These are phyloP conservation scores for Botrytis hyacinthi DNA, from an alignment of 2,329 filamentous ascomycete species.

Conservation along the genomic window DNA sequence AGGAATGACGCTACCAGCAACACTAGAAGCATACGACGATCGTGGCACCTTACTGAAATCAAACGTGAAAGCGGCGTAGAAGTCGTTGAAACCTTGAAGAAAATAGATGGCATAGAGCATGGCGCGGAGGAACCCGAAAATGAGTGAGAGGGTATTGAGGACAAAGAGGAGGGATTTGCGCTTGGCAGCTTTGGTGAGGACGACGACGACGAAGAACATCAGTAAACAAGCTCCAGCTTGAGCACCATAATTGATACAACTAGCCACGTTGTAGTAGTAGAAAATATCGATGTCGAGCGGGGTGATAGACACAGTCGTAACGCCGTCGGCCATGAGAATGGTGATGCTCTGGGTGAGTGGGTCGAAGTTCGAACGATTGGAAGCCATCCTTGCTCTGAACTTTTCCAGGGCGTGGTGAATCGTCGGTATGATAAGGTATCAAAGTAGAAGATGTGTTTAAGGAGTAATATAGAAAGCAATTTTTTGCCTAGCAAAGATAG, in stretches of 20 bases:
- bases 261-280: slow-evolving; percentile 47
- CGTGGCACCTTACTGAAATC: slow-evolving; percentile 47
- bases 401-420: not conserved
- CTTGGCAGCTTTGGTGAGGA: slow-evolving; percentile 59
- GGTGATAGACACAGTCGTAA: slow-evolving; percentile 41
- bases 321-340: slow-evolving; percentile 46
- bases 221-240: slow-evolving; percentile 60
- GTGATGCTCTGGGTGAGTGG: slow-evolving; percentile 52
- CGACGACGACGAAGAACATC: slow-evolving; percentile 55
- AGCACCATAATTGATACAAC: slow-evolving; percentile 55
- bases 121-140: slow-evolving; percentile 52
- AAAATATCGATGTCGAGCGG: slow-evolving; percentile 47
- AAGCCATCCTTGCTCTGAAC: slow-evolving; percentile 2
- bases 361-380: slow-evolving; percentile 42
- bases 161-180: slow-evolving; percentile 57
- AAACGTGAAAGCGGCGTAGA: slow-evolving; percentile 49
- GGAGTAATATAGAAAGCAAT: not conserved
- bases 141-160: slow-evolving; percentile 56
- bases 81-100: slow-evolving; percentile 49
- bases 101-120: slow-evolving; percentile 51
- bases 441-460: not conserved
- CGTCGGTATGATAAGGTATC: not conserved
- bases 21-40: slow-evolving; percentile 46
- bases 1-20: slow-evolving; percentile 49
- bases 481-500: not conserved